Evolutionary conservation across 345 rosid genomes (phyloP).

Genomic region (Linum tenue): DNA sequence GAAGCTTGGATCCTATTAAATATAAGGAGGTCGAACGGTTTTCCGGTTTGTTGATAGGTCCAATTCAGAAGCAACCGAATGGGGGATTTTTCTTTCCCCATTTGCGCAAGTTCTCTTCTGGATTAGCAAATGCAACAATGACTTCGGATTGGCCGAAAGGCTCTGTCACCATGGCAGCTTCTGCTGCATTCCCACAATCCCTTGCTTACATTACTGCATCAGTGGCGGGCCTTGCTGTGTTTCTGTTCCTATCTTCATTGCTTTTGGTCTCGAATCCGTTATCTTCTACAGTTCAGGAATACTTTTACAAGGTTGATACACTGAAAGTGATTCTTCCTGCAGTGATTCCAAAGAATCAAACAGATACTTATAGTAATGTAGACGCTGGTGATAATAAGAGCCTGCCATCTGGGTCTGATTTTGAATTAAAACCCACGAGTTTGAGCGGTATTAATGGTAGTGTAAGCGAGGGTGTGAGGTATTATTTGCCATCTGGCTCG

Average conservation of each 20-base stretch:
- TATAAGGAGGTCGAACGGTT: too few species aligned
- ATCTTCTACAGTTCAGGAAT: conserved; percentile 41
- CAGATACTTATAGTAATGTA: conserved; percentile 11
- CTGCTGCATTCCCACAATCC: conserved; percentile 38
- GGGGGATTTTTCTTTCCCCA: neutral
- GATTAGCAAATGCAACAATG: conserved; percentile 31
- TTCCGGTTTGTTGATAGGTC: neutral
- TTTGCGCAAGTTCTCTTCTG: neutral
- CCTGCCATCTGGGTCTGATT: conserved; percentile 19
- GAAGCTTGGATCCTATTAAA: too few species aligned
- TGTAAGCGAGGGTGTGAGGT: conserved; percentile 3
- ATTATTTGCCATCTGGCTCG: neutral
- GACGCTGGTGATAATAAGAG: conserved; percentile 13
- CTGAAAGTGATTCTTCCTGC: conserved; percentile 24
- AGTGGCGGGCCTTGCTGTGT: conserved; percentile 53
- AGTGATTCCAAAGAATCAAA: conserved; percentile 12
- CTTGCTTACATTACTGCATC: conserved; percentile 47
- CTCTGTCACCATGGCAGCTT: conserved; percentile 19
- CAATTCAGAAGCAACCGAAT: neutral
- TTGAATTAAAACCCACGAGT: conserved; percentile 4
- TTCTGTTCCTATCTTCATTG: conserved; percentile 60
- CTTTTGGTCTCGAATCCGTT: conserved; percentile 52
- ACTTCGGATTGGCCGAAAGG: conserved; percentile 42
- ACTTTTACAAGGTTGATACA: conserved; percentile 50
- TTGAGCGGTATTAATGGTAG: conserved; percentile 13